Conservation (phyloP, 2,329 filamentous ascomycete genomes). For the Aspergillus sergii region DNA sequence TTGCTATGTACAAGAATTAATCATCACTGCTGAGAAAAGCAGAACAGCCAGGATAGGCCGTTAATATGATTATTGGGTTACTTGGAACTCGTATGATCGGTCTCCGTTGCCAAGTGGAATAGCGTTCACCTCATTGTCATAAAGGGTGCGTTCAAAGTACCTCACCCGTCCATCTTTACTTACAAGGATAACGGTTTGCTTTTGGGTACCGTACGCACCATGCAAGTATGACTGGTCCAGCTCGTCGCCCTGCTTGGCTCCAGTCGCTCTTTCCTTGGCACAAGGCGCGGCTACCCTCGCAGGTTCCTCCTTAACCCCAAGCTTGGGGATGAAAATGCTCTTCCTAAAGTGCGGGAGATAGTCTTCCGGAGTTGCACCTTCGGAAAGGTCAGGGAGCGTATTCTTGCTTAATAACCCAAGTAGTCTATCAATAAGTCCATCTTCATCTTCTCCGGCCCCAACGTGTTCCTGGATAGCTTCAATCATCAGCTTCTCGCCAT, state of each 20-base stretch:
- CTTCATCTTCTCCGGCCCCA: conserved; percentile 45
- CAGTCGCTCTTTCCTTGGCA: conserved; percentile 9
- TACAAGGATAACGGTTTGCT: conserved; percentile 64
- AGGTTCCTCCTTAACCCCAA: conserved; percentile 52
- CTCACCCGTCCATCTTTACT: conserved; percentile 57
- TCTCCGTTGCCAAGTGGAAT: conserved; percentile 53
- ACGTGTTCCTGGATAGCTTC: conserved; percentile 53
- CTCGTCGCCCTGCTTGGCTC: conserved; percentile 23
- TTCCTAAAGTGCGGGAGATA: conserved; percentile 60
- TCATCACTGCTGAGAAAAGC: not conserved
- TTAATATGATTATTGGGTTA: not conserved
- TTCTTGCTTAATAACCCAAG: conserved; percentile 57
- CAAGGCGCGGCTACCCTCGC: conserved; percentile 37
- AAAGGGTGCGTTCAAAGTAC: conserved; percentile 66
- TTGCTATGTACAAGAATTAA: not conserved
- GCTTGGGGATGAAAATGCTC: conserved; percentile 62
- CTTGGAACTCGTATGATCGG: conserved; percentile 39
- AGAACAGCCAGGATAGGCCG: not conserved
- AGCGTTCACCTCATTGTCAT: conserved; percentile 54
- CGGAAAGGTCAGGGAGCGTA: conserved; percentile 55
- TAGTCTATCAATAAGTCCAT: conserved; percentile 55
- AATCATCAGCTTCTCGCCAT: conserved; percentile 58
- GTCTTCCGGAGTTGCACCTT: conserved; percentile 53
- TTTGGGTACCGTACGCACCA: conserved; percentile 65
- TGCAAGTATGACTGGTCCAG: conserved; percentile 38